Percentiles rank a stretch among this genome's conserved stretches.
Conservation (phyloP, 2,329 filamentous ascomycete species). For the Seiridium unicorne region DNA sequence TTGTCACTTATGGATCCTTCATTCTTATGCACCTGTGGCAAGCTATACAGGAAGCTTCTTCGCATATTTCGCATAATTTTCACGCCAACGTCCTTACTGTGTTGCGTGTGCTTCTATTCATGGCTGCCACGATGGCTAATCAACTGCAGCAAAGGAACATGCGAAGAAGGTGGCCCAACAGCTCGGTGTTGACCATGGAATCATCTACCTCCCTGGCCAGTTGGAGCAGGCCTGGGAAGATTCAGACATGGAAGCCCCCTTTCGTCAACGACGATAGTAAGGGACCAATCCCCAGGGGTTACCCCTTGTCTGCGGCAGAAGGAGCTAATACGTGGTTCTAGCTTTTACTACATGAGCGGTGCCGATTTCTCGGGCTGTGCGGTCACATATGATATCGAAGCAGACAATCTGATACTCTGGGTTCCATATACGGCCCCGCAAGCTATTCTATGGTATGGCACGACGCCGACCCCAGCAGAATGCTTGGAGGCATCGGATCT, state of each 20-base stretch:
- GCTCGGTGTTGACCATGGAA: slow-evolving; percentile 45
- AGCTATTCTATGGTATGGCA: slow-evolving; percentile 63
- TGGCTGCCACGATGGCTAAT: slow-evolving; percentile 1
- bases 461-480: slow-evolving; percentile 58
- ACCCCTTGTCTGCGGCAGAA: neutral
- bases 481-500: slow-evolving; percentile 64
- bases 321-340: slow-evolving; percentile 22
- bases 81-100: too few relatives aligned
- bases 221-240: slow-evolving; percentile 52
- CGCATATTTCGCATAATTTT: too few relatives aligned
- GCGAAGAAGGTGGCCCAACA: slow-evolving; percentile 54
- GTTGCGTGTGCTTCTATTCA: neutral
- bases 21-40: too few relatives aligned
- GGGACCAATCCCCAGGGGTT: slow-evolving; percentile 17
- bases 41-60: too few relatives aligned
- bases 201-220: slow-evolving; percentile 57
- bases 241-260: slow-evolving; percentile 55
- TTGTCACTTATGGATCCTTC: too few relatives aligned
- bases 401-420: slow-evolving; percentile 68
- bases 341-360: slow-evolving; percentile 60
- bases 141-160: slow-evolving; percentile 49
- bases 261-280: slow-evolving; percentile 59
- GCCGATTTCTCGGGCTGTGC: slow-evolving; percentile 53
- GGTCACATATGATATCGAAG: slow-evolving; percentile 55
- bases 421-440: slow-evolving; percentile 66